Conservation (phyloP, 202 grass and related monocot genomes). For the Elaeis oleifera region DNA sequence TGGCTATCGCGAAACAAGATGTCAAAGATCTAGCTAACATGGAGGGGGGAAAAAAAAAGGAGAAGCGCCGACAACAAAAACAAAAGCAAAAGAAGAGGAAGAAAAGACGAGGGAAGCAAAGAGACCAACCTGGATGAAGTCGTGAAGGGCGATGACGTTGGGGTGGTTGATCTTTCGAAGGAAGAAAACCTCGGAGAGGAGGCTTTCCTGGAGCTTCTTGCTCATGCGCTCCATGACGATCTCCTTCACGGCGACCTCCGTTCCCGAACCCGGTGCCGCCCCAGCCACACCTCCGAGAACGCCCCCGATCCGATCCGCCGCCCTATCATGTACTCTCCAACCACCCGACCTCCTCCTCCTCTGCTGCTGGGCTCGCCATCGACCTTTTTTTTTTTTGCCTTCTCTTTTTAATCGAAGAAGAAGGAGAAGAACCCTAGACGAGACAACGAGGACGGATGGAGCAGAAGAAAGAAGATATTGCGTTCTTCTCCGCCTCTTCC, state of each 20-base stretch:
- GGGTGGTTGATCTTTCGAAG: conserved; percentile 64
- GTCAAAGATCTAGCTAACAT: too few species aligned
- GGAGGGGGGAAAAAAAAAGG: too few species aligned
- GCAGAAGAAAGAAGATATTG: too few species aligned
- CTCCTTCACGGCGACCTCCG: conserved; percentile 90
- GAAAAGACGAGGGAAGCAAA: neutral
- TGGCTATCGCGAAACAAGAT: too few species aligned
- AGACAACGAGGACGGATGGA: neutral
- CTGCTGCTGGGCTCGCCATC: conserved; percentile 15
- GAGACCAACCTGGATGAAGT: conserved; percentile 56
- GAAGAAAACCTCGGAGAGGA: conserved; percentile 88
- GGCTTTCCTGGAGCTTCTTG: conserved; percentile 82
- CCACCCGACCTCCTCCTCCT: conserved; percentile 24
- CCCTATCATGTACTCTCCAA: conserved; percentile 68
- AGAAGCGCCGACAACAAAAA: neutral
- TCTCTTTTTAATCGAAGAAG: too few species aligned
- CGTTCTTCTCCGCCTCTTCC: too few species aligned
- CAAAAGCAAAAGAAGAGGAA: neutral
- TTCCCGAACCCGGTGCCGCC: conserved; percentile 29
- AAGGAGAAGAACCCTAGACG: conserved; percentile 4
- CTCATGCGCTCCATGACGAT: conserved; percentile 66
- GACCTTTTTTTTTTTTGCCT: too few species aligned
- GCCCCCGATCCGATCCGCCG: conserved; percentile 71
- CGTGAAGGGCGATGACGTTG: conserved; percentile 80
- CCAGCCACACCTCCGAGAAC: conserved; percentile 80